Conservation (phyloP, 2,329 filamentous ascomycete genomes). For the Westerdykella ornata region DNA sequence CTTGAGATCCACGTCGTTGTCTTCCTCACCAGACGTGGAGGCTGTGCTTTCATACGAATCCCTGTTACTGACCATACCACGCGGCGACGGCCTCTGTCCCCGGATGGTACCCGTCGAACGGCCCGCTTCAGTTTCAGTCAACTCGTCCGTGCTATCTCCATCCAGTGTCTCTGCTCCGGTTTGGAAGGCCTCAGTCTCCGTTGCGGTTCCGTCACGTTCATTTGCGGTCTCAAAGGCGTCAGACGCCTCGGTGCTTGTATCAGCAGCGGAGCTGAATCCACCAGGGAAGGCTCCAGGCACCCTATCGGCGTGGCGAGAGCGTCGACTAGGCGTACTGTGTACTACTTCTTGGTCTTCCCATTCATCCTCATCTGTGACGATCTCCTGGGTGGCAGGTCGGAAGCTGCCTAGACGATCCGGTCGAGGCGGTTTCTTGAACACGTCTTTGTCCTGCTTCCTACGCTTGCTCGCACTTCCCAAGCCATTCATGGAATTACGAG, state of each 20-base stretch:
- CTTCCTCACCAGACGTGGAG: constrained; percentile 75
- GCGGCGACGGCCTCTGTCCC: constrained; percentile 36
- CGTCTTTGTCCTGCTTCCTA: constrained; percentile 49
- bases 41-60: constrained; percentile 79
- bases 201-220: constrained; percentile 61
- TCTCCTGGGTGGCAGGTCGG: constrained; percentile 66
- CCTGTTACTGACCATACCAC: constrained; percentile 50
- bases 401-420: constrained; percentile 68
- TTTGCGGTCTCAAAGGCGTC: constrained; percentile 68
- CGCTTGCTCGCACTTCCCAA: constrained; percentile 48
- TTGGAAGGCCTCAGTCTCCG: constrained; percentile 91
- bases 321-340: constrained; percentile 51
- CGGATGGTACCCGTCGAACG: constrained; percentile 21
- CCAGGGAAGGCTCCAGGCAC: constrained; percentile 27
- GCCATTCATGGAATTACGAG: constrained; percentile 47
- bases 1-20: constrained; percentile 55
- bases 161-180: constrained; percentile 72
- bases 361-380: constrained; percentile 71
- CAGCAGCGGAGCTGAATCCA: constrained; percentile 31
- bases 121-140: constrained; percentile 75
- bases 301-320: constrained; percentile 17
- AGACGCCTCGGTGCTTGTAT: constrained; percentile 50
- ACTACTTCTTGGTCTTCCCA: constrained; percentile 75
- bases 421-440: constrained; percentile 70
- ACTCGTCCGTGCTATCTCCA: constrained; percentile 67